Evolutionary conservation across 257 asterid genomes (phyloP).

Genomic region (Scutellaria barbata): DNA sequence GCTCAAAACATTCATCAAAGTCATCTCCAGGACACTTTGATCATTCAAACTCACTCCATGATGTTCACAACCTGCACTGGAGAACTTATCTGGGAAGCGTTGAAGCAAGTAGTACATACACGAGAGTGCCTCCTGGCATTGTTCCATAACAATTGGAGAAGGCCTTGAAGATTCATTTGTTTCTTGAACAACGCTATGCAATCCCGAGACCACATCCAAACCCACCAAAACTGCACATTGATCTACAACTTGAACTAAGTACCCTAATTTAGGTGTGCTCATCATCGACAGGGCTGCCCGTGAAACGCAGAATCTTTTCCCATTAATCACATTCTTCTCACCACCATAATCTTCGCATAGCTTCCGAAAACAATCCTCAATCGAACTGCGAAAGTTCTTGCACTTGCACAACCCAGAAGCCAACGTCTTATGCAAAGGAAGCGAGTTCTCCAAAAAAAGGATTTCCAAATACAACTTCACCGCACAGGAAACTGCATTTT

Average conservation of each 20-base stretch:
- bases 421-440: conserved; percentile 80
- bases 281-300: conserved; percentile 88
- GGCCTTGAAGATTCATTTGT: conserved; percentile 70
- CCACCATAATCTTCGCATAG: conserved; percentile 79
- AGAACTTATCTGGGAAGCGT: conserved; percentile 72
- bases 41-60: conserved; percentile 30
- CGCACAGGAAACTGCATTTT: conserved; percentile 48
- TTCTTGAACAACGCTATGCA: conserved; percentile 60
- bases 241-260: conserved; percentile 76
- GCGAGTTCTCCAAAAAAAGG: conserved; percentile 78
- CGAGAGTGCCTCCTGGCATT: conserved; percentile 96
- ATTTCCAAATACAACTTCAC: conserved; percentile 67
- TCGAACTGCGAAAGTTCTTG: conserved; percentile 50
- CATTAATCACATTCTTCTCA: conserved; percentile 46
- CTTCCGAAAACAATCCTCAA: conserved; percentile 59
- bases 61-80: conserved; percentile 20
- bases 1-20: conserved; percentile 53
- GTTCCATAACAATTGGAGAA: conserved; percentile 93
- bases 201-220: conserved; percentile 74
- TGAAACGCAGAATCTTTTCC: conserved; percentile 80
- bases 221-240: conserved; percentile 76
- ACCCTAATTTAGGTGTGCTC: conserved; percentile 90
- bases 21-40: conserved; percentile 52
- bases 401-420: conserved; percentile 74
- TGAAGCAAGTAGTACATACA: conserved; percentile 91